phyloP scores from a whole-genome alignment of 345 rosid genomes.

The Pelargonium nanum region DNA sequence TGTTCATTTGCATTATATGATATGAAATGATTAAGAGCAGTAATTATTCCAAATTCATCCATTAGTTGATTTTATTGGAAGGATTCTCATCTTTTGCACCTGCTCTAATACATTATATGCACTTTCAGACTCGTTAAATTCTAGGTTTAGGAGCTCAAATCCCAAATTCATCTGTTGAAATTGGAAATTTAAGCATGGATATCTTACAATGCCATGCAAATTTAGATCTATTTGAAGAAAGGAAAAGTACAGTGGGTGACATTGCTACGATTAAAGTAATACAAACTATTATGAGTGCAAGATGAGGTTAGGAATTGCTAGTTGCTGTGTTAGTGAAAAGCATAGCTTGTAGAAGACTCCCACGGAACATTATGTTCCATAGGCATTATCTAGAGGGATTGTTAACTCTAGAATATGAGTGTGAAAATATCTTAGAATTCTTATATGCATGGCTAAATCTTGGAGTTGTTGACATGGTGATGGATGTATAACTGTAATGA shows the following conservation, averaged over 20 bases:
- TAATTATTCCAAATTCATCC: background rate
- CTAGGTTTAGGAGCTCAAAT: background rate
- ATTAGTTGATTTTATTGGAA: background rate
- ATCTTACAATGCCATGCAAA: background rate
- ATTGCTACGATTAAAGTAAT: background rate
- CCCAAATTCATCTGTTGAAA: background rate
- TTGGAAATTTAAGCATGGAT: background rate
- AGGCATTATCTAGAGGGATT: background rate
- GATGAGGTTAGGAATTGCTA: background rate
- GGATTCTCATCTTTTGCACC: background rate
- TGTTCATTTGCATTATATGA: too few species aligned
- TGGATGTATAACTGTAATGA: background rate
- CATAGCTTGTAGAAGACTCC: background rate
- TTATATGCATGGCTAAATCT: background rate
- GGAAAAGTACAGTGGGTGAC: background rate
- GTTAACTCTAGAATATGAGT: background rate
- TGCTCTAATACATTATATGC: background rate
- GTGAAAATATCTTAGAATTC: background rate
- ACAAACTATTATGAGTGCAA: background rate
- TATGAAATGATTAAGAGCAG: background rate
- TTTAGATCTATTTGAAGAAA: background rate
- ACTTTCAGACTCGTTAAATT: background rate
- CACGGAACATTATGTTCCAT: background rate
- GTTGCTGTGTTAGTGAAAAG: background rate
- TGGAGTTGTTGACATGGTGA: background rate